Percentiles rank a stretch among this genome's conserved stretches.
These are phyloP conservation scores for Juglanconis juglandina DNA, from an alignment of 2,329 filamentous ascomycete genomes.

Conservation along the genomic window DNA sequence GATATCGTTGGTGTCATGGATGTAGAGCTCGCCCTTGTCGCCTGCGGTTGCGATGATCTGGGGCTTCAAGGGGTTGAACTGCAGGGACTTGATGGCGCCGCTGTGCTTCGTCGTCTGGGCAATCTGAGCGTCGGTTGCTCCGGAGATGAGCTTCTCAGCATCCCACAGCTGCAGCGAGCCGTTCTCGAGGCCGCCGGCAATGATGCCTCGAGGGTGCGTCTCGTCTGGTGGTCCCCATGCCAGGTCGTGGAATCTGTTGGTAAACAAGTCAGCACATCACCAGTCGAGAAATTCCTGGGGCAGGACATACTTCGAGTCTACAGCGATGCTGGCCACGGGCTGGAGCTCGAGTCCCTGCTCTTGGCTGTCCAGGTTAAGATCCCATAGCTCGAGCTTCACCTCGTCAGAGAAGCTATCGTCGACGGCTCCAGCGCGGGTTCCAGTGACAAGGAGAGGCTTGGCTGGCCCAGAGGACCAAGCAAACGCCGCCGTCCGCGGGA, in stretches of 20 bases:
- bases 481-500: constrained; percentile 93
- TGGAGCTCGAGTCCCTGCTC: constrained; percentile 78
- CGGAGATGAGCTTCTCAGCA: constrained; percentile 63
- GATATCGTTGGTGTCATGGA: constrained; percentile 91
- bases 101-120: constrained; percentile 86
- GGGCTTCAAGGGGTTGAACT: constrained; percentile 92
- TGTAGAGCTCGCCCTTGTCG: constrained; percentile 91
- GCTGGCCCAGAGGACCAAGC: constrained; percentile 86
- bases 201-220: constrained; percentile 78
- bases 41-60: constrained; percentile 91
- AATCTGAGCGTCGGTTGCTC: constrained; percentile 69
- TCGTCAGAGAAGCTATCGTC: constrained; percentile 97
- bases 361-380: constrained; percentile 76
- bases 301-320: constrained; percentile 74
- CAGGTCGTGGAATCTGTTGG: constrained; percentile 85
- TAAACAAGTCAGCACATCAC: constrained; percentile 10
- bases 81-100: constrained; percentile 86
- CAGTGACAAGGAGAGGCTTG: constrained; percentile 82
- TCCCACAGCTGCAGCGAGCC: constrained; percentile 93
- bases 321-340: constrained; percentile 77
- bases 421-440: constrained; percentile 90
- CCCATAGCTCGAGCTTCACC: constrained; percentile 94
- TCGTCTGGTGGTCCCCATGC: constrained; percentile 85
- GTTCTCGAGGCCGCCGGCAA: constrained; percentile 93
- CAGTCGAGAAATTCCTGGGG: not conserved